Evolutionary conservation across 305 asterid species (phyloP).

Genomic region (Galium porrigens): DNA sequence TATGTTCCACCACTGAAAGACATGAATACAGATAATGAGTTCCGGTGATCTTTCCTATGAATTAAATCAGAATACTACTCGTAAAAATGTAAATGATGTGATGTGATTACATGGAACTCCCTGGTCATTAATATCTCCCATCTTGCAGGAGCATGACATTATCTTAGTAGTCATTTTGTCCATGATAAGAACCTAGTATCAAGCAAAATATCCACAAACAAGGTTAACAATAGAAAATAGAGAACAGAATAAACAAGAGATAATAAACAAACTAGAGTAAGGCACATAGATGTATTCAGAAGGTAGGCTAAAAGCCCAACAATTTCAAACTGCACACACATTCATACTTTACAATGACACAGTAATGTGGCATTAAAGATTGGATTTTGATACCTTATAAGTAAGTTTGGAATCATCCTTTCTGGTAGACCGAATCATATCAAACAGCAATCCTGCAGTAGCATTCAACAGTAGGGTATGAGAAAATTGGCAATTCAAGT

Average conservation of each 20-base stretch:
- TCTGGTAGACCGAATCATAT: conserved; percentile 63
- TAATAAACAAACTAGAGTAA: too few species aligned
- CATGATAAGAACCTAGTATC: conserved; percentile 81
- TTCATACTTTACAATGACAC: neutral
- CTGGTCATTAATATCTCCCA: conserved; percentile 91
- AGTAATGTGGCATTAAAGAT: neutral
- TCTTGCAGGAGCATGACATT: conserved; percentile 84
- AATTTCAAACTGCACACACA: neutral
- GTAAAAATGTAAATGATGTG: neutral
- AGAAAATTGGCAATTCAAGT: conserved; percentile 15
- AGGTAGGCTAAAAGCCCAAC: neutral
- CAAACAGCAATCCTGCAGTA: conserved; percentile 47
- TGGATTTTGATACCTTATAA: conserved; percentile 52
- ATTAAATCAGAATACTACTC: neutral
- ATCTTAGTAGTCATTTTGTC: conserved; percentile 88
- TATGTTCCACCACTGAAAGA: conserved; percentile 88
- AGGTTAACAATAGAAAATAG: neutral
- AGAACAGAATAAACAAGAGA: too few species aligned
- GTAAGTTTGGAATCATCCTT: conserved; percentile 49
- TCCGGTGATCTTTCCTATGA: neutral
- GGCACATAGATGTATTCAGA: neutral
- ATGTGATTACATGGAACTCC: conserved; percentile 62
- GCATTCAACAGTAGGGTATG: neutral
- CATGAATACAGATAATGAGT: conserved; percentile 3
- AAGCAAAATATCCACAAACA: conserved; percentile 3